Evolutionary conservation across 2,329 filamentous ascomycete species (phyloP).

Genomic region (Fusarium begoniae): DNA sequence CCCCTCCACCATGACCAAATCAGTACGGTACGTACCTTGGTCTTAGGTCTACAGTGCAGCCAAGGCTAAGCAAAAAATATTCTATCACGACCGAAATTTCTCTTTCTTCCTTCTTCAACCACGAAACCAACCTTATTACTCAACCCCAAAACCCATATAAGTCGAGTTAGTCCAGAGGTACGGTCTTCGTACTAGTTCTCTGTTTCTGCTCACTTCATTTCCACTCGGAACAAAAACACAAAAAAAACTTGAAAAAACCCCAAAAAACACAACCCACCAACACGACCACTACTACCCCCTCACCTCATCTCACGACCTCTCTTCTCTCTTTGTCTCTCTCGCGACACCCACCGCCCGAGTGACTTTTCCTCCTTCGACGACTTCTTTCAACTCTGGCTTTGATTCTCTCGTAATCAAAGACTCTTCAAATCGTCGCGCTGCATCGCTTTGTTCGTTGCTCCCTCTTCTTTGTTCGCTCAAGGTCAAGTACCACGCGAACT

Average conservation of each 20-base stretch:
- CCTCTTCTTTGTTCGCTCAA: constrained; percentile 43
- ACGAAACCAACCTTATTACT: constrained; percentile 61
- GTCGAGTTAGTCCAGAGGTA: constrained; percentile 64
- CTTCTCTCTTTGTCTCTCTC: constrained; percentile 41
- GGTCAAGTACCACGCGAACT: constrained; percentile 42
- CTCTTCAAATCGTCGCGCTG: constrained; percentile 32
- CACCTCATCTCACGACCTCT: constrained; percentile 31
- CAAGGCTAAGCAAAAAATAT: constrained; percentile 47
- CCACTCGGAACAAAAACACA: constrained; percentile 60
- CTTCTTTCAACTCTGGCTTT: constrained; percentile 29
- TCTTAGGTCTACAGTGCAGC: constrained; percentile 33
- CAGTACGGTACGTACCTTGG: constrained; percentile 34
- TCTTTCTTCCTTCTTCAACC: constrained; percentile 54
- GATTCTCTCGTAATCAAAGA: constrained; percentile 41
- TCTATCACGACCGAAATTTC: constrained; percentile 49
- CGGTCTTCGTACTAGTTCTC: constrained; percentile 67
- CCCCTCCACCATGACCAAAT: constrained; percentile 37
- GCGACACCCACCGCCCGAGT: constrained; percentile 45
- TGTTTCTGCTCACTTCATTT: constrained; percentile 66
- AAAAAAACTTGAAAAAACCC: constrained; percentile 69
- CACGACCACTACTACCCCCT: constrained; percentile 21
- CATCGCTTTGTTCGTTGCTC: constrained; percentile 45
- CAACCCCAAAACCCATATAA: constrained; percentile 55
- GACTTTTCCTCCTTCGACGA: constrained; percentile 32
- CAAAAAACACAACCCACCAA: constrained; percentile 56